Percentiles rank a stretch among this genome's conserved stretches.
Conservation (phyloP, 2,329 filamentous ascomycete genomes). For the Hymenoscyphus fructigenus region DNA sequence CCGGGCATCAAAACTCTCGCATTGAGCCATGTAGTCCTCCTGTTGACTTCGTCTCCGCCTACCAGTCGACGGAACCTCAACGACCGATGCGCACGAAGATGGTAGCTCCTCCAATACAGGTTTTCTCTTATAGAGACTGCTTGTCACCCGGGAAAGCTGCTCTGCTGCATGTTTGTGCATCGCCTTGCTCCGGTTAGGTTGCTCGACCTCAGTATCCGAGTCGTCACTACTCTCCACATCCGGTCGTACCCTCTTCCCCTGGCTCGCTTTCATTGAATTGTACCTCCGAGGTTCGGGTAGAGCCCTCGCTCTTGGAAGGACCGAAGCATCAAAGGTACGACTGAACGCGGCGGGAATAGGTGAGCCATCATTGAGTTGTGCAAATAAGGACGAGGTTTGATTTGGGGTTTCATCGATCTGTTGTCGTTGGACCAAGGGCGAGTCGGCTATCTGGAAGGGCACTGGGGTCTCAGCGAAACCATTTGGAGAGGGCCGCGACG, state of each 20-base stretch:
- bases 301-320: conserved; percentile 1
- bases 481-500: conserved; percentile 35
- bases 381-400: conserved; percentile 18
- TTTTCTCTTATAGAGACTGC: not conserved
- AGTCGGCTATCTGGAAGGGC: conserved; percentile 9
- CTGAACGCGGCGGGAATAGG: not conserved
- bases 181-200: conserved; percentile 3
- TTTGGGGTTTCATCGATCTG: conserved; percentile 13
- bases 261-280: conserved; percentile 33
- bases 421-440: conserved; percentile 21
- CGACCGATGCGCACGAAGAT: conserved; percentile 7
- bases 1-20: conserved; percentile 27
- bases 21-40: conserved; percentile 33
- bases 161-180: not conserved
- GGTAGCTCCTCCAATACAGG: conserved; percentile 11
- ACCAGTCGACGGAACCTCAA: conserved; percentile 27
- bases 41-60: conserved; percentile 25
- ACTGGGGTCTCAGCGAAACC: conserved; percentile 21
- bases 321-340: not conserved
- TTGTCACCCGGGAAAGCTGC: not conserved
- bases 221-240: conserved; percentile 20
- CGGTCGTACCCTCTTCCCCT: conserved; percentile 25
- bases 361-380: conserved; percentile 15
- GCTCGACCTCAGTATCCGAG: conserved; percentile 27
- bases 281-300: conserved; percentile 28